Conservation (phyloP, 2,329 filamentous ascomycete genomes). For the Lasiodiplodia theobromae region DNA sequence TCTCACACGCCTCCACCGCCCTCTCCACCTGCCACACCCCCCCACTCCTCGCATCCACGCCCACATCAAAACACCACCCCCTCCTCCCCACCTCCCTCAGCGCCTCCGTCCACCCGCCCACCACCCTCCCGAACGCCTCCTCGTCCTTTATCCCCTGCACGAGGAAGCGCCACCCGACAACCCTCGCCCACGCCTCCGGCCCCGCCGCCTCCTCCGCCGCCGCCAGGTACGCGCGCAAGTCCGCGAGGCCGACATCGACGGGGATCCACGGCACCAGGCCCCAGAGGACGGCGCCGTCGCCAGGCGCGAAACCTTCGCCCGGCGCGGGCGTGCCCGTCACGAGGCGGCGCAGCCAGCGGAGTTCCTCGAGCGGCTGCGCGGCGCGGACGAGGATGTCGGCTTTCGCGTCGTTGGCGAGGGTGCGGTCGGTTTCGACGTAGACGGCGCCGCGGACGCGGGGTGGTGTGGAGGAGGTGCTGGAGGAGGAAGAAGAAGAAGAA, state of each 20-base stretch:
- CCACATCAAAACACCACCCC: slow-evolving; percentile 79
- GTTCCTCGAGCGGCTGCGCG: slow-evolving; percentile 62
- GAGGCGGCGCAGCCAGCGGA: slow-evolving; percentile 69
- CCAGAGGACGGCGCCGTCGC: slow-evolving; percentile 60
- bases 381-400: slow-evolving; percentile 53
- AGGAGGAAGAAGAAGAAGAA: no score
- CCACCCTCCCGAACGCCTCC: slow-evolving; percentile 44
- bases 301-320: slow-evolving; percentile 66
- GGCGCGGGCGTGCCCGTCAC: slow-evolving; percentile 63
- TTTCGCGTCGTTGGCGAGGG: background rate
- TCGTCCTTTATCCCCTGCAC: slow-evolving; percentile 64
- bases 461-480: slow-evolving; percentile 23
- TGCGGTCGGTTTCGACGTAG: slow-evolving; percentile 79
- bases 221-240: slow-evolving; percentile 70
- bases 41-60: slow-evolving; percentile 79
- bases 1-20: slow-evolving; percentile 45
- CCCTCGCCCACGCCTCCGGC: slow-evolving; percentile 65
- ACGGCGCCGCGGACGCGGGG: slow-evolving; percentile 66
- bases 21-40: slow-evolving; percentile 67
- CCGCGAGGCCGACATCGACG: slow-evolving; percentile 65
- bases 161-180: slow-evolving; percentile 84
- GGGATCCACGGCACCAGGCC: slow-evolving; percentile 89
- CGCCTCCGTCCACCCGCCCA: slow-evolving; percentile 65
- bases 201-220: slow-evolving; percentile 68
- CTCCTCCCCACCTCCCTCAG: slow-evolving; percentile 73